A percentile compares a stretch with the other conserved stretches of the same genome.
Evolutionary conservation across 805 yeast genomes (phyloP).

Genomic region (Blastobotrys peoriensis): DNA sequence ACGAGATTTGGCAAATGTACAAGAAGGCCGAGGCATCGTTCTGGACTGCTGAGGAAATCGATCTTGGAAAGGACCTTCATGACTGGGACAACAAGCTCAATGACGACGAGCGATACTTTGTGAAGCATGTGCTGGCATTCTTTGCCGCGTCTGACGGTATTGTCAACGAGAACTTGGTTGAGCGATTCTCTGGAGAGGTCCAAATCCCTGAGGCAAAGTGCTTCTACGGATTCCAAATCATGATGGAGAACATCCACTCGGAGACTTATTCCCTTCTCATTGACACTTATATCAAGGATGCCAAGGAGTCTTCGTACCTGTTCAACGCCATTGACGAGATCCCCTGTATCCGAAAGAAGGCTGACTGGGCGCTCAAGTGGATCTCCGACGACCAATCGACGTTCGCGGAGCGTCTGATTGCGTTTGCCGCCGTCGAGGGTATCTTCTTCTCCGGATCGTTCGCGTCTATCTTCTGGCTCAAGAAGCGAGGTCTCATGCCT

Average conservation of each 20-base stretch:
- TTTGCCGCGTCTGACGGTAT: constrained; percentile 99
- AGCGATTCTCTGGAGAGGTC: constrained; percentile 95
- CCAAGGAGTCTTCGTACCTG: constrained; percentile 82
- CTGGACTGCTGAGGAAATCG: constrained; percentile 99
- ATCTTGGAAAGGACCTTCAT: constrained; percentile 79
- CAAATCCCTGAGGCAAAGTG: constrained; percentile 97
- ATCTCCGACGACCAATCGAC: constrained; percentile 80
- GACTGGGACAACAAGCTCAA: constrained; percentile 91
- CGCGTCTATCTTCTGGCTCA: constrained; percentile 97
- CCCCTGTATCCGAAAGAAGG: constrained; percentile 94
- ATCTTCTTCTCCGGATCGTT: constrained; percentile 97
- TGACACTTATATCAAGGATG: constrained; percentile 94
- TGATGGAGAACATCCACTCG: constrained; percentile 99
- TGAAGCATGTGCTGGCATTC: constrained; percentile 91
- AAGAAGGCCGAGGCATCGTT: constrained; percentile 98
- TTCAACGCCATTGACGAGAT: constrained; percentile 95
- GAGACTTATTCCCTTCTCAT: constrained; percentile 94
- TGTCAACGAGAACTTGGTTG: constrained; percentile 95
- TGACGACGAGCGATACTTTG: constrained; percentile 87
- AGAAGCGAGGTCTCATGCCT: constrained; percentile 98
- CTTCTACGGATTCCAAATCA: constrained; percentile 98
- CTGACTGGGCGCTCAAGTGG: constrained; percentile 99
- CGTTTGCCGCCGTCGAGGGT: constrained; percentile 99
- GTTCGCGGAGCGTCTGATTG: constrained; percentile 93
- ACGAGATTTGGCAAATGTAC: constrained; percentile 98